Evolutionary conservation across 108 stramenopile species (phyloP).

Genomic region (Nannochloropsis salina): DNA sequence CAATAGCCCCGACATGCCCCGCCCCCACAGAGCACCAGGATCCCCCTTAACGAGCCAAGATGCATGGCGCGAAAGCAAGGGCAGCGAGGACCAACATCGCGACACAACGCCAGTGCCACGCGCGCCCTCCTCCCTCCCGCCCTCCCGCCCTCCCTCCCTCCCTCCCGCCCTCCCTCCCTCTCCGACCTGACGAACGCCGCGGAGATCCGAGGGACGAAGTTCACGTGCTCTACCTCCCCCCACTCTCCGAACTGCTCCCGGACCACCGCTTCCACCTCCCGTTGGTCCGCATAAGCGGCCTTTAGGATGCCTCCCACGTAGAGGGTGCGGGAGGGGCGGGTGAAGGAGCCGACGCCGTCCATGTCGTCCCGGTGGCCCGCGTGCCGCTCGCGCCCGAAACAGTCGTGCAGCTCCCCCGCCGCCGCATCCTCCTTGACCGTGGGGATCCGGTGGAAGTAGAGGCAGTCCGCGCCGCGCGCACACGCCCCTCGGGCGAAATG

Average conservation of each 20-base stretch:
- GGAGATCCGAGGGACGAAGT: constrained; percentile 39
- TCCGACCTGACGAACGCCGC: constrained; percentile 49
- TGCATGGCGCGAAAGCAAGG: no score
- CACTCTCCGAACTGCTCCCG: constrained; percentile 55
- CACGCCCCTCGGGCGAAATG: constrained; percentile 51
- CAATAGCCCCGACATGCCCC: no score
- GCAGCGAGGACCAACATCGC: no score
- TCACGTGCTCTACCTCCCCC: constrained; percentile 56
- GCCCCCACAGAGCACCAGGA: no score
- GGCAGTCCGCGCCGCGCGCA: constrained; percentile 44
- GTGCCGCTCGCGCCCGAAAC: constrained; percentile 56
- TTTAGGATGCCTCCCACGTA: constrained; percentile 35
- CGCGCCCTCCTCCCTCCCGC: neutral
- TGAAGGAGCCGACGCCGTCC: constrained; percentile 50
- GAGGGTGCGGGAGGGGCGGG: constrained; percentile 39
- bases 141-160: neutral
- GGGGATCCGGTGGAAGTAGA: constrained; percentile 53
- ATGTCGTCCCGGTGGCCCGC: constrained; percentile 51
- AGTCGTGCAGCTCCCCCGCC: constrained; percentile 42
- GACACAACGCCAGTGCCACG: no score
- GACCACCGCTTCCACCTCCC: constrained; percentile 30
- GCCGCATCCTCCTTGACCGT: constrained; percentile 34
- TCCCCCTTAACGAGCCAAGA: no score
- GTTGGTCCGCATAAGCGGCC: neutral
- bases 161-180: neutral